Evolutionary conservation across 306 rosid species (phyloP), one percentile per base, ranked within the genome.

Genomic region (Mimosa pudica): DNA sequence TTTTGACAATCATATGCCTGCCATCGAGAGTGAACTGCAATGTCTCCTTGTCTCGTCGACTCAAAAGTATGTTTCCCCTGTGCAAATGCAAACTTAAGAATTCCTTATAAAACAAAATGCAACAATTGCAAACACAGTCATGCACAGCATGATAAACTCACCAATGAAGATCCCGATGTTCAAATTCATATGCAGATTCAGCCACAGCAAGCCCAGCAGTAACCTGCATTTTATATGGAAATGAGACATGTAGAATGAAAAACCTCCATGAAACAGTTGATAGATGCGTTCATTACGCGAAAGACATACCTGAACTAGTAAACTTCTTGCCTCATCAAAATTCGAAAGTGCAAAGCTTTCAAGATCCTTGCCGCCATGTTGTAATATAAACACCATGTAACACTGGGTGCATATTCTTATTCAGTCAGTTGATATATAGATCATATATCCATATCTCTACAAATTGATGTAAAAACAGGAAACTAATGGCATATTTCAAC

Each of bases 131-230:
- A 32, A 46, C 20, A 54, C 35, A 81, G 42, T 9, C 30, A 32
- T 66, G 51, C 74, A 82, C 67, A 66, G 70, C 55, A 72, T 46
- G 76, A 83, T 45, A 33, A 73, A 80, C 61, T 73, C 71, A 95
- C 99, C 99, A 93, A 82, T 95, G 99, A 81, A 93, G 97, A 89
- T 95, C 99, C 30, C 98, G 94, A 83, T 93, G 99, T 88, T 95
- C 98, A 79, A 95, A 95, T 83, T 95, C 97, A 79, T 82, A 91
- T 2, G 93, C 97, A 83, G 96, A 97, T 86, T 95, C 99, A 20
- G 97, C 98, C 85, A 93, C 98, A 51, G 99, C 98, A 75, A 93
- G 89, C 71, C 89, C 94, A 51, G 93, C 89, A 16, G 94, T 83
- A 79, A 90, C 99, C 97, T 95, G 89, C 45, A 86, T 78, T 81